phyloP scores from a whole-genome alignment of 805 yeast species.

The Yamadazyma paraphyllophila region DNA sequence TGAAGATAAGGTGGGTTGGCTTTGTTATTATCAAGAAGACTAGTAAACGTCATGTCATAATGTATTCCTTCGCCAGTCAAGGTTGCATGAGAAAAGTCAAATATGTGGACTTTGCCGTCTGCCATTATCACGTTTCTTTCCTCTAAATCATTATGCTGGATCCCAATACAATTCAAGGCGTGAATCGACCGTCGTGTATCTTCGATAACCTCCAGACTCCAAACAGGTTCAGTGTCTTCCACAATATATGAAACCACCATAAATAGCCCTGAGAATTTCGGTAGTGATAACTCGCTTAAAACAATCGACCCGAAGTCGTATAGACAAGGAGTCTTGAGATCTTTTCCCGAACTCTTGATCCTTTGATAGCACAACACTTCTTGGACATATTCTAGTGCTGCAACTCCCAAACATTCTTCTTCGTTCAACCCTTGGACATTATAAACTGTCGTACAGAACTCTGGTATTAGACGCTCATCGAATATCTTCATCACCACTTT shows the following conservation, averaged over 20 bases:
- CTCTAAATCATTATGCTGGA: not conserved
- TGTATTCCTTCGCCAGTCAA: no score
- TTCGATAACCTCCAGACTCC: not conserved
- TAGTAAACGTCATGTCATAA: no score
- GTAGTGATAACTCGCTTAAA: not conserved
- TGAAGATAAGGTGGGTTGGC: no score
- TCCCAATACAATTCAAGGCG: not conserved
- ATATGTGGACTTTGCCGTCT: no score
- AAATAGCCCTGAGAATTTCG: not conserved
- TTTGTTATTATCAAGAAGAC: no score
- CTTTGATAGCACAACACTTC: not conserved
- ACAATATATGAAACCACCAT: not conserved
- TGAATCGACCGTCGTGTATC: not conserved
- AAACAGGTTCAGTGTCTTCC: not conserved
- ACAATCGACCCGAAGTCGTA: not conserved
- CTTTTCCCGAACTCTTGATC: not conserved
- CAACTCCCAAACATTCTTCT: not conserved
- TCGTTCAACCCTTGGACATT: not conserved
- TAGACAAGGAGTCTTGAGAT: not conserved
- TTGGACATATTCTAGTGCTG: not conserved
- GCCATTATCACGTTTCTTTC: no score
- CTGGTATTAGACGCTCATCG: not conserved
- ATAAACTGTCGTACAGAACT: not conserved
- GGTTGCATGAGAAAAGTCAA: no score
- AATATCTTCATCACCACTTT: not conserved